Evolutionary conservation across 495 filamentous ascomycete species (phyloP), one percentile per base, ranked within the genome.

Genomic region (Aspergillus sclerotiicarbonarius): DNA sequence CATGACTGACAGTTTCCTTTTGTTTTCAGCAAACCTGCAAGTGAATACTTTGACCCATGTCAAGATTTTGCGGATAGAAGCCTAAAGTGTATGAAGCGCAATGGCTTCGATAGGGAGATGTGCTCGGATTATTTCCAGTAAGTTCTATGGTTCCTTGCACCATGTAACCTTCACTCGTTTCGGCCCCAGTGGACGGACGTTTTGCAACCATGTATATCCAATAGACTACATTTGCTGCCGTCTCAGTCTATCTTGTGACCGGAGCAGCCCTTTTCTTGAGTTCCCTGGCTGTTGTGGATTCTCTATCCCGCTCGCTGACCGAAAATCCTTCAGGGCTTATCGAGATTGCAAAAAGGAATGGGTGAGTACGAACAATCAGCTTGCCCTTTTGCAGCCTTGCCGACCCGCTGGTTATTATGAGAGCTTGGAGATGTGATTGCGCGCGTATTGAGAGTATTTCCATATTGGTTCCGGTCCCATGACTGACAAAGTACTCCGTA

Each of bases 101-200:
- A 98, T 73, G 85, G 75, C 3, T 90, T 84, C 18, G 91, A 96
- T 69, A 82, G 85, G 53, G 80, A 87, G n/a, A 86, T 97, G 84
- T 98, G 93, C 66, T 73, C 75, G 50, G 94, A 97, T 70, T 98
- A 94, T 70, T 98, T 98, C 67, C 89, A 96, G 92, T 97, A 66
- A 39, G 72, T 66, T n/a, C 33, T 51, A 51, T 6, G n/a, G 13
- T 51, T 15, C 37, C n/a, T 51, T 53, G 18, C 37, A 33, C 54
- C 30, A 4, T 19, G 12, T 44, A 33, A 16, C 43, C 20, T 49
- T 33, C 6, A 25, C 15, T 35, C n/a, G 9, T 13, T 20, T 21
- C 33, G 33, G 13, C 33, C 33, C 13, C 33, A 10, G 8, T n/a
- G 37, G 13, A 12, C 13, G 12, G 37, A 12, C n/a, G 6, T n/a